phyloP scores from a whole-genome alignment of 225 moss, liverwort and hornwort species.

The Marchantia polymorpha region DNA sequence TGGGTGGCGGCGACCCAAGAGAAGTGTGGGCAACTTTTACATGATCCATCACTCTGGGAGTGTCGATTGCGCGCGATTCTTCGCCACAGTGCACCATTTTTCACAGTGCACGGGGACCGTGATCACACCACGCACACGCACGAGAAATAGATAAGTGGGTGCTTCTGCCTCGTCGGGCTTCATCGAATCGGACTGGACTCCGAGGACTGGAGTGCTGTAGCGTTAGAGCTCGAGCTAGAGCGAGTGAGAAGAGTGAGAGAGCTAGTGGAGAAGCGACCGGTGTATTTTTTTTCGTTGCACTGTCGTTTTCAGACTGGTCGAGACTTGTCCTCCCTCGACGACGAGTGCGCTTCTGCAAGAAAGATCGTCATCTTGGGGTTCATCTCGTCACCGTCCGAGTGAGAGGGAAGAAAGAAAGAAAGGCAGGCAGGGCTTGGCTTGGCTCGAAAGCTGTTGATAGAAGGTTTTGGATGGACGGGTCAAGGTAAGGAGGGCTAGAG shows the following conservation, averaged over 20 bases:
- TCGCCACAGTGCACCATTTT: background rate
- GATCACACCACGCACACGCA: background rate
- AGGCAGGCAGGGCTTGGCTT: background rate
- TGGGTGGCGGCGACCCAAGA: background rate
- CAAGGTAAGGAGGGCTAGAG: conserved; percentile 27
- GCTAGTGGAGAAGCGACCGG: background rate
- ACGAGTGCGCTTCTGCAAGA: background rate
- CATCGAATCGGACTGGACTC: background rate
- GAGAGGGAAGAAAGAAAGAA: background rate
- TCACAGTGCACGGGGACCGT: background rate
- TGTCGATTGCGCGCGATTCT: background rate
- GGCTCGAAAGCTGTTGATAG: conserved; percentile 7
- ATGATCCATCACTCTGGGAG: conserved; percentile 2
- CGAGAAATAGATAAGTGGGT: background rate
- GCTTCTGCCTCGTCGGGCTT: background rate
- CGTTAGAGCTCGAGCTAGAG: background rate
- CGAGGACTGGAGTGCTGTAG: background rate
- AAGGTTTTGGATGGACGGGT: conserved; percentile 19
- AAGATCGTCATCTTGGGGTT: background rate
- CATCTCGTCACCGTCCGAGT: conserved; percentile 4
- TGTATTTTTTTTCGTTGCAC: background rate
- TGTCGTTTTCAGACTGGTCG: background rate
- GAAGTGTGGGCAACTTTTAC: background rate
- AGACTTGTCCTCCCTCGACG: background rate
- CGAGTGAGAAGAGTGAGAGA: too few species aligned